phyloP scores from a whole-genome alignment of 2,329 filamentous ascomycete species.

The Colletotrichum tropicicola region DNA sequence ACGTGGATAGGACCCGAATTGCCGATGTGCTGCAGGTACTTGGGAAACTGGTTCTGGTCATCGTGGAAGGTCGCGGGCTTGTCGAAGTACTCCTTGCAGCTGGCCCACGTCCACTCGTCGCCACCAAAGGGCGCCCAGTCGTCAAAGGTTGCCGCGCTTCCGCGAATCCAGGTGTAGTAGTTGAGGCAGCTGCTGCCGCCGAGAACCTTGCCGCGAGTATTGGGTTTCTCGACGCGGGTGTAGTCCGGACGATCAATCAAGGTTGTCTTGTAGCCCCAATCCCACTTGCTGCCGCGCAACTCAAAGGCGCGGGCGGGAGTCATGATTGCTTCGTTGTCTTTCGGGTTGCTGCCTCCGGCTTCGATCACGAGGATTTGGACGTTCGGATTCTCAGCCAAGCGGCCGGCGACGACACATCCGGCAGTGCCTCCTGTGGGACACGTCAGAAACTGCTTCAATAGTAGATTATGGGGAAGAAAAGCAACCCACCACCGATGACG shows the following conservation, averaged over 20 bases:
- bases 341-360: constrained; percentile 57
- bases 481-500: constrained; percentile 38
- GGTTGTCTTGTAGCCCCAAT: constrained; percentile 70
- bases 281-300: constrained; percentile 62
- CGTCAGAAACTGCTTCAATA: neutral
- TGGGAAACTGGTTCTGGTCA: constrained; percentile 53
- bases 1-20: constrained; percentile 60
- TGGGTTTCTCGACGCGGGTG: constrained; percentile 69
- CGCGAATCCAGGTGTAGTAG: constrained; percentile 72
- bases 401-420: constrained; percentile 46
- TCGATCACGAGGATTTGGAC: constrained; percentile 57
- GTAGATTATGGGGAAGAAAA: too few species aligned
- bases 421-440: constrained; percentile 42
- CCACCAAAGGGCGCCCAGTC: constrained; percentile 79
- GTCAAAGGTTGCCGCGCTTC: constrained; percentile 67
- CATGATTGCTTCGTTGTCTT: constrained; percentile 58
- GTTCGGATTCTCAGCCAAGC: constrained; percentile 43
- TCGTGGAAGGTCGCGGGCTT: constrained; percentile 64
- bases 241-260: constrained; percentile 68
- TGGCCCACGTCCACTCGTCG: constrained; percentile 70
- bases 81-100: constrained; percentile 57
- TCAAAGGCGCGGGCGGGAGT: constrained; percentile 63
- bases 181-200: constrained; percentile 68
- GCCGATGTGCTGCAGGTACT: constrained; percentile 60
- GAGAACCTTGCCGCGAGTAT: constrained; percentile 67